Evolutionary conservation across 106 monocot species (phyloP).

Genomic region (Dioscorea dumetorum): DNA sequence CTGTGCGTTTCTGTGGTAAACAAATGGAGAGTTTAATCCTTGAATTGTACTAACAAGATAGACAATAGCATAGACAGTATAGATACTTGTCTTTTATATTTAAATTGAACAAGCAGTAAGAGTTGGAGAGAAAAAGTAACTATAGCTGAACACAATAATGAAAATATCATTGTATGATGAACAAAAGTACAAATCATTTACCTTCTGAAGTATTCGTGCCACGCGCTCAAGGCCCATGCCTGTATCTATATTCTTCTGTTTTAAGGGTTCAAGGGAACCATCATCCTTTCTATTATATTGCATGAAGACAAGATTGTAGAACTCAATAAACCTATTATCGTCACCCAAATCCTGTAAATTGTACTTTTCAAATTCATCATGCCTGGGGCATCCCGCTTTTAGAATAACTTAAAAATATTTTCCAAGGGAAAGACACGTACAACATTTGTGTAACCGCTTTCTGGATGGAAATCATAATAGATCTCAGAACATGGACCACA

Average conservation of each 20-base stretch:
- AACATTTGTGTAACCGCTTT: constrained; percentile 54
- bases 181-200: constrained; percentile 7
- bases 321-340: constrained; percentile 92
- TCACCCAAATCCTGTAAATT: constrained; percentile 88
- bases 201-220: constrained; percentile 96
- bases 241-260: constrained; percentile 98
- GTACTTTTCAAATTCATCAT: constrained; percentile 2
- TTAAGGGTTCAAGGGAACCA: constrained; percentile 90
- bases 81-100: no score
- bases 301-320: constrained; percentile 99
- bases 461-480: constrained; percentile 97
- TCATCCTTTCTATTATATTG: constrained; percentile 98
- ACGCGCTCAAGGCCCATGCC: constrained; percentile 99
- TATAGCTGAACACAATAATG: no score
- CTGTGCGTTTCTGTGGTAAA: no score
- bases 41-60: no score
- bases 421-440: constrained; percentile 31
- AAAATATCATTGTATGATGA: no score
- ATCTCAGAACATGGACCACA: constrained; percentile 99
- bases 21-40: no score
- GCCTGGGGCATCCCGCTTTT: no score
- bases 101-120: no score
- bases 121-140: no score
- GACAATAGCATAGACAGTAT: no score
- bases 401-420: no score